Conservation (phyloP, 163 green algal genomes). For the Chlorella variabilis region DNA sequence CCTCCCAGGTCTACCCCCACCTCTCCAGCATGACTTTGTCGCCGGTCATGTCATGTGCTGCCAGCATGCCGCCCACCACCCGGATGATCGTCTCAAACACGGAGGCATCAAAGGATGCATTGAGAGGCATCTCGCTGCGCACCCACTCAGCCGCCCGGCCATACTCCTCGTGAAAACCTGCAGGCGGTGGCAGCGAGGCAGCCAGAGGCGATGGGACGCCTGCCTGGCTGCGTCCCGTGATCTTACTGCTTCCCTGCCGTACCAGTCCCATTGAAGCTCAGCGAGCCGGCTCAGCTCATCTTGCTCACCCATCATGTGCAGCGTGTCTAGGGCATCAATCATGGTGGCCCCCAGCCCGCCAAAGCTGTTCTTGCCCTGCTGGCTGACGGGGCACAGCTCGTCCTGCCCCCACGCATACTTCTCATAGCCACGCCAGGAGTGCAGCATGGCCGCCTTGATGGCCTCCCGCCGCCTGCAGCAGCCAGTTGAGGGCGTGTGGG, state of each 20-base stretch:
- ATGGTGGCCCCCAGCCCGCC: constrained; percentile 61
- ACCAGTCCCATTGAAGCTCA: too few relatives aligned
- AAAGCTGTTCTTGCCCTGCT: constrained; percentile 55
- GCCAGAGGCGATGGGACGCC: too few relatives aligned
- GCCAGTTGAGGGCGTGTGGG: too few relatives aligned
- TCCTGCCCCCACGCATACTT: constrained; percentile 74
- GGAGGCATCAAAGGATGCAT: constrained; percentile 54
- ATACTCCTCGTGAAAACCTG: constrained; percentile 58
- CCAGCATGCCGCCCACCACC: constrained; percentile 68
- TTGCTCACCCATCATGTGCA: constrained; percentile 62
- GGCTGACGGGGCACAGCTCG: constrained; percentile 72
- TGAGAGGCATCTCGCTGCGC: constrained; percentile 35
- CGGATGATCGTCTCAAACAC: constrained; percentile 84
- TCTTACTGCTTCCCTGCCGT: too few relatives aligned
- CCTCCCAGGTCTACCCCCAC: neutral
- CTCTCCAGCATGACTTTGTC: constrained; percentile 39
- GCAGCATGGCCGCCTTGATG: constrained; percentile 56
- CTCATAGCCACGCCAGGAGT: constrained; percentile 70
- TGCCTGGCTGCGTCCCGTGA: too few relatives aligned
- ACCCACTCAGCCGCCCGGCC: constrained; percentile 56
- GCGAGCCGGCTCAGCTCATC: too few relatives aligned
- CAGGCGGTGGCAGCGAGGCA: too few relatives aligned
- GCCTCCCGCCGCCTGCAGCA: constrained; percentile 29
- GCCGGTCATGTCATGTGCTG: constrained; percentile 66
- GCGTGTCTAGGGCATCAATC: constrained; percentile 63